These are phyloP conservation scores for Candida anglica DNA, from an alignment of 805 yeast species.

Conservation along the genomic window DNA sequence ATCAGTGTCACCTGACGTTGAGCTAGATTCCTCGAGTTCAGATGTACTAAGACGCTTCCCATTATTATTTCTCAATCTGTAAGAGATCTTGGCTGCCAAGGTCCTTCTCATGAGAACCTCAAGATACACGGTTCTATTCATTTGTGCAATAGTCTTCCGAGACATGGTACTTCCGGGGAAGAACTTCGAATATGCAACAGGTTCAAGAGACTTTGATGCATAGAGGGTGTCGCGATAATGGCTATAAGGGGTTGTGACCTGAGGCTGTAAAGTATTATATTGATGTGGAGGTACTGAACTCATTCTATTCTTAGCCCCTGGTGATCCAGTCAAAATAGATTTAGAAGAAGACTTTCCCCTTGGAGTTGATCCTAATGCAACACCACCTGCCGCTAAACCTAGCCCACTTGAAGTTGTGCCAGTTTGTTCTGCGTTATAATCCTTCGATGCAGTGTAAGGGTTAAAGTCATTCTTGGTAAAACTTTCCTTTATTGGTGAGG, in stretches of 20 bases:
- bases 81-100: conserved; percentile 37
- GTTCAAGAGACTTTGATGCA: not conserved
- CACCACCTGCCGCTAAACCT: too few species aligned
- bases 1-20: not conserved
- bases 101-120: conserved; percentile 39
- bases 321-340: too few species aligned
- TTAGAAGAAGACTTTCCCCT: too few species aligned
- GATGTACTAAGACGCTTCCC: conserved; percentile 1
- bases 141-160: conserved; percentile 18
- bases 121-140: conserved; percentile 28
- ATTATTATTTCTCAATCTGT: conserved; percentile 21
- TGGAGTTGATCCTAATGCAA: too few species aligned
- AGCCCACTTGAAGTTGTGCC: too few species aligned
- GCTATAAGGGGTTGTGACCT: conserved; percentile 2
- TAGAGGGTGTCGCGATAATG: not conserved
- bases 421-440: too few species aligned
- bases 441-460: too few species aligned
- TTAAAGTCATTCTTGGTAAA: conserved; percentile 10
- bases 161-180: conserved; percentile 7
- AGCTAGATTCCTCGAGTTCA: conserved; percentile 1
- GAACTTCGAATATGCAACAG: conserved; percentile 2
- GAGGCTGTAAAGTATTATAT: too few species aligned
- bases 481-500: conserved; percentile 13
- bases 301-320: too few species aligned
- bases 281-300: too few species aligned